phyloP scores from a whole-genome alignment of 164 flowering plant species.

The Aristolochia fimbriata region DNA sequence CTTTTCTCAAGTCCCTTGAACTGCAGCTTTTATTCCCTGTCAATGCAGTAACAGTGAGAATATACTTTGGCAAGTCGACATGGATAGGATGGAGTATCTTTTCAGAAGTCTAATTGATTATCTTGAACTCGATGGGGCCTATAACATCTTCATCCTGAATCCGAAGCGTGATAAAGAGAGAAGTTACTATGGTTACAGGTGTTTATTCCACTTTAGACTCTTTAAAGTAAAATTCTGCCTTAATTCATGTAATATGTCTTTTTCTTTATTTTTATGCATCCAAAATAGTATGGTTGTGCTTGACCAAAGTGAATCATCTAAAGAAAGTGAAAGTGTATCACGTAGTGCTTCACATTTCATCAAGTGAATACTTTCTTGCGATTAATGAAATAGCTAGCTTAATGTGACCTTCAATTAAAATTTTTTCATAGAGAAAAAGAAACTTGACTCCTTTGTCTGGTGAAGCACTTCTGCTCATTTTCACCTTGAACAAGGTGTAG shows the following conservation, averaged over 20 bases:
- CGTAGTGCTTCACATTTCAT: too few relatives aligned
- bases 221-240: slow-evolving; percentile 6
- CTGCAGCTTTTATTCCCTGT: background rate
- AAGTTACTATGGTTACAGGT: slow-evolving; percentile 84
- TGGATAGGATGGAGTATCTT: slow-evolving; percentile 69
- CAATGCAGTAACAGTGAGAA: slow-evolving; percentile 39
- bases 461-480: too few relatives aligned
- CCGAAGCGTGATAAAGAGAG: slow-evolving; percentile 44
- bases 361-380: too few relatives aligned
- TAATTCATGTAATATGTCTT: background rate
- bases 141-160: slow-evolving; percentile 79
- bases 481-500: too few relatives aligned
- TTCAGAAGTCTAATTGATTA: slow-evolving; percentile 70
- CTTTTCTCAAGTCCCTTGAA: background rate
- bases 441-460: too few relatives aligned
- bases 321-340: too few relatives aligned
- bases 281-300: too few relatives aligned
- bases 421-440: too few relatives aligned
- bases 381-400: too few relatives aligned
- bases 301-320: too few relatives aligned
- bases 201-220: background rate
- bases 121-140: slow-evolving; percentile 75
- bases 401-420: too few relatives aligned
- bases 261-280: too few relatives aligned
- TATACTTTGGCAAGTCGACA: slow-evolving; percentile 81